Percentiles rank a stretch among this genome's conserved stretches.
These are phyloP conservation scores for Xylogone sp. DNA, from an alignment of 2,329 filamentous ascomycete species.

Conservation along the genomic window DNA sequence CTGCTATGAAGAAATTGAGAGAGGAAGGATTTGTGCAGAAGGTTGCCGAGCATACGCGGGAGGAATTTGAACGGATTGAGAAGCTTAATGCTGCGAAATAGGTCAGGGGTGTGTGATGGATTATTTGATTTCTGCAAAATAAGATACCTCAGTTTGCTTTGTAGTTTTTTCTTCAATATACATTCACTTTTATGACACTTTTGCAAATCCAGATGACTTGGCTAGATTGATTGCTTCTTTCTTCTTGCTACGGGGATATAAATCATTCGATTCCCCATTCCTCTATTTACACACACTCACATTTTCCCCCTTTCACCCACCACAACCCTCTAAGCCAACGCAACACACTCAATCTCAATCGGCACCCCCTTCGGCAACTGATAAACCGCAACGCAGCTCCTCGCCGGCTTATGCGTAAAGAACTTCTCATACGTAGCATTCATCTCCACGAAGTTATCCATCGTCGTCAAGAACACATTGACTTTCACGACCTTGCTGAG, in stretches of 20 bases:
- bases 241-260: too few species aligned
- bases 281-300: too few species aligned
- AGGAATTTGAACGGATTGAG: slow-evolving; percentile 18
- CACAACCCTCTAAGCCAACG: slow-evolving; percentile 56
- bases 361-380: slow-evolving; percentile 83
- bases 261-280: too few species aligned
- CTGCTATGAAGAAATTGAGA: slow-evolving; percentile 8
- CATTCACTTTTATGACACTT: too few species aligned
- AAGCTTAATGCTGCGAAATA: slow-evolving; percentile 13
- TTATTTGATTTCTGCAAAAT: too few species aligned
- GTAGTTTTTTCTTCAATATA: too few species aligned
- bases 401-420: slow-evolving; percentile 82
- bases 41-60: slow-evolving; percentile 24
- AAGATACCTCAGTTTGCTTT: too few species aligned
- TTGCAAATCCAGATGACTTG: too few species aligned
- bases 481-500: slow-evolving; percentile 87
- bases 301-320: too few species aligned
- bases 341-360: slow-evolving; percentile 90
- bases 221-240: too few species aligned
- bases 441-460: slow-evolving; percentile 83
- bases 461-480: slow-evolving; percentile 86
- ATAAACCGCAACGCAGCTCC: slow-evolving; percentile 88
- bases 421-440: slow-evolving; percentile 82
- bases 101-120: too few species aligned
- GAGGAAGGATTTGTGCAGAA: slow-evolving; percentile 16